Evolutionary conservation across 2,329 filamentous ascomycete genomes (phyloP).

Genomic region (Davidsoniella neocaledoniae): DNA sequence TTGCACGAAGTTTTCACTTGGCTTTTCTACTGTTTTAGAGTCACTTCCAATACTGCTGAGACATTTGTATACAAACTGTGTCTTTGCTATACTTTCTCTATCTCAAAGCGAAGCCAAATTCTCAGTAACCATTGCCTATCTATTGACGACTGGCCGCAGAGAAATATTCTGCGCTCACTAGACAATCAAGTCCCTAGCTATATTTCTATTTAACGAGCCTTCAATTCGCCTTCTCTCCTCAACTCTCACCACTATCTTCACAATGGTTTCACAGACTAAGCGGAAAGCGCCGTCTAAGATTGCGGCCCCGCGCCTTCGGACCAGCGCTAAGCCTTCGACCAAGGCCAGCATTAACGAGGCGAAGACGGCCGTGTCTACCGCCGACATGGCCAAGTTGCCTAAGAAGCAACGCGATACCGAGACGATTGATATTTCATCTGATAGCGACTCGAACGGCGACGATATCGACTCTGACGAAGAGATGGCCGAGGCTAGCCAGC

Average conservation of each 20-base stretch:
- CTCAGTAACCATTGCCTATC: no score
- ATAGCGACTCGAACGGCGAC: conserved; percentile 31
- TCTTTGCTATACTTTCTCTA: background rate
- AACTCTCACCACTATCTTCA: conserved; percentile 1
- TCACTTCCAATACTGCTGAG: no score
- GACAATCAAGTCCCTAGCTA: no score
- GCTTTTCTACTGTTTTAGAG: no score
- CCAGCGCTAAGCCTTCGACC: conserved; percentile 32
- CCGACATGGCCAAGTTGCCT: conserved; percentile 22
- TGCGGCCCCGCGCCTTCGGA: conserved; percentile 36
- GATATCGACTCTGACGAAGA: conserved; percentile 28
- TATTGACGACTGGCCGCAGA: background rate
- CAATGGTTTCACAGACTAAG: conserved; percentile 26
- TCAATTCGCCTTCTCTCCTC: background rate
- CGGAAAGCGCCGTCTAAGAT: conserved; percentile 42
- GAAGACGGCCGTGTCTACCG: conserved; percentile 34
- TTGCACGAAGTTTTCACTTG: no score
- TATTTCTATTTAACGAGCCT: background rate
- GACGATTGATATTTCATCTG: conserved; percentile 42
- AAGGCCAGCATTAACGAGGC: conserved; percentile 41
- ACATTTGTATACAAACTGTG: no score
- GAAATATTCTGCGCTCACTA: background rate
- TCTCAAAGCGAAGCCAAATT: background rate
- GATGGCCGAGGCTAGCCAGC: conserved; percentile 17
- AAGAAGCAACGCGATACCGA: conserved; percentile 20